Conservation (phyloP, 2,329 filamentous ascomycete species). For the Fusarium begoniae region DNA sequence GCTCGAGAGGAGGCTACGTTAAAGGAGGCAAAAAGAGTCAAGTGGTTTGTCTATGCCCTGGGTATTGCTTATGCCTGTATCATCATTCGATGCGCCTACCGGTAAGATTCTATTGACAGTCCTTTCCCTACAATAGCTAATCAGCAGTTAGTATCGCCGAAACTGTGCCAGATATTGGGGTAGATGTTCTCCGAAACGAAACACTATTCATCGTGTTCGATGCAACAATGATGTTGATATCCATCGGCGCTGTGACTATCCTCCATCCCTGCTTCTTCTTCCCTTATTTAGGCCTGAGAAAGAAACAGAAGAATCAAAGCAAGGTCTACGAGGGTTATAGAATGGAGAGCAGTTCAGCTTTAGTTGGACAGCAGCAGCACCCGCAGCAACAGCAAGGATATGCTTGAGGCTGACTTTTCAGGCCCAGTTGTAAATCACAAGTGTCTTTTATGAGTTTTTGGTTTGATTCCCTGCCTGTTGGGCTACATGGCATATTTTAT, state of each 20-base stretch:
- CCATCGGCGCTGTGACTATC: slow-evolving; percentile 13
- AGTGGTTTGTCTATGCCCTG: slow-evolving; percentile 24
- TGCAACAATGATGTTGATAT: slow-evolving; percentile 19
- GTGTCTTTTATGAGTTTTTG: not conserved
- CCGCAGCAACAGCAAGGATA: not conserved
- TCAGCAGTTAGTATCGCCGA: slow-evolving; percentile 10
- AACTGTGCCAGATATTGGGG: slow-evolving; percentile 10
- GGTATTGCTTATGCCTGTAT: slow-evolving; percentile 22
- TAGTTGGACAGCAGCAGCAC: not conserved
- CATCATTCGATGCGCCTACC: slow-evolving; percentile 29
- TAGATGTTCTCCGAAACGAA: slow-evolving; percentile 27
- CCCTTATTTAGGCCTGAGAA: slow-evolving; percentile 18
- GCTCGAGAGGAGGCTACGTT: slow-evolving; percentile 19
- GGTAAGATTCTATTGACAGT: not conserved
- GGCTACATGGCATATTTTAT: not conserved
- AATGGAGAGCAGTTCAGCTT: slow-evolving; percentile 8
- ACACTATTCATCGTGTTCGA: slow-evolving; percentile 29
- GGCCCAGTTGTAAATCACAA: not conserved
- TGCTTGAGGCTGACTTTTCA: not conserved
- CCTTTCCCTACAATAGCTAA: not conserved
- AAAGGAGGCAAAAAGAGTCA: slow-evolving; percentile 7
- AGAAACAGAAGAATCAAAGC: slow-evolving; percentile 13
- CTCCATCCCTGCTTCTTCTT: slow-evolving; percentile 29
- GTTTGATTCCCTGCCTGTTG: not conserved
- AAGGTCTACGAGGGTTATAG: slow-evolving; percentile 9